Conservation (phyloP, 148 eudicot species). For the Camellia sinensis region DNA sequence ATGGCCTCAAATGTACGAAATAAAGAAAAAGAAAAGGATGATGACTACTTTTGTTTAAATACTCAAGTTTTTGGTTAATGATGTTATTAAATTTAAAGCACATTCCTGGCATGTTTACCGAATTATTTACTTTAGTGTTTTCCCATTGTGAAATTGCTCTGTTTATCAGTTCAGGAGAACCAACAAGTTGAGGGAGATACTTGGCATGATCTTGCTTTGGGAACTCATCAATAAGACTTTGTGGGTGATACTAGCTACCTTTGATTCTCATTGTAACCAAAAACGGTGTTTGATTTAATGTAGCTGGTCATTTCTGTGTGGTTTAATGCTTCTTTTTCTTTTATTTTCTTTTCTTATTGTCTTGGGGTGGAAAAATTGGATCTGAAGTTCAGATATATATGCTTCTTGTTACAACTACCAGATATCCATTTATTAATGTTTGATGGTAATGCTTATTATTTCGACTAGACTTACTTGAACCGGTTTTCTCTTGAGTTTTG, state of each 20-base stretch:
- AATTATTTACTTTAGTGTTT: neutral
- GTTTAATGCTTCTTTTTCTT: neutral
- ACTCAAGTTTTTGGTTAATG: too few relatives aligned
- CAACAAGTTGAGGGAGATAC: slow-evolving; percentile 53
- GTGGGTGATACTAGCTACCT: neutral
- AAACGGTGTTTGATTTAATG: neutral
- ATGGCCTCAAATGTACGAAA: too few relatives aligned
- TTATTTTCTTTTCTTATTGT: neutral
- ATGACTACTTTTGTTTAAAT: too few relatives aligned
- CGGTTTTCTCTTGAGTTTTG: too few relatives aligned
- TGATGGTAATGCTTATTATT: too few relatives aligned
- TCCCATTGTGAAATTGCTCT: neutral
- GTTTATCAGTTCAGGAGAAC: slow-evolving; percentile 50
- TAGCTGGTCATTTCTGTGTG: neutral
- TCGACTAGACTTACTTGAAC: too few relatives aligned
- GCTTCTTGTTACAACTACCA: too few relatives aligned
- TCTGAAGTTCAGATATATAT: too few relatives aligned
- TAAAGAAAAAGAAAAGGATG: too few relatives aligned
- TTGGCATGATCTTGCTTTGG: slow-evolving; percentile 74
- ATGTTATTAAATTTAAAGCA: neutral
- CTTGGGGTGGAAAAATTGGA: neutral
- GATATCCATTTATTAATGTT: too few relatives aligned
- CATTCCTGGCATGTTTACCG: neutral
- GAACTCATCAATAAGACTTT: slow-evolving; percentile 28
- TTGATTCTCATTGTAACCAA: neutral